Percentiles rank a stretch among this genome's conserved stretches.
phyloP scores from a whole-genome alignment of 139 green algal genomes.

The Zygnema circumcarinatum region DNA sequence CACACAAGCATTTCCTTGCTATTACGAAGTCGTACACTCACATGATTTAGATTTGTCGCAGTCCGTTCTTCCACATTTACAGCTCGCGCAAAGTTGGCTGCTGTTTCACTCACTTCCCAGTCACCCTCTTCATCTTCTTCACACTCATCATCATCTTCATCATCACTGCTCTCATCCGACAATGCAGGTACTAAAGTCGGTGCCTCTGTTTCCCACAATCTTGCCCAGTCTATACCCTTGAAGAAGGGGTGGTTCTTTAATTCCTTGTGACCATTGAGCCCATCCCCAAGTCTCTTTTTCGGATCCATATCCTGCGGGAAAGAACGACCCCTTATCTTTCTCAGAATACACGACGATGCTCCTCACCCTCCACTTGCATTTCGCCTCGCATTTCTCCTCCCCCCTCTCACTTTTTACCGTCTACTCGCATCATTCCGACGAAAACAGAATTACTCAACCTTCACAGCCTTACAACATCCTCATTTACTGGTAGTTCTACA shows the following conservation, averaged over 20 bases:
- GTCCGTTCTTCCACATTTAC: not conserved
- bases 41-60: not conserved
- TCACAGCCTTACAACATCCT: not conserved
- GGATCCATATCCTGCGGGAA: slow-evolving; percentile 37
- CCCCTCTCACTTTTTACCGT: not conserved
- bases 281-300: slow-evolving; percentile 33
- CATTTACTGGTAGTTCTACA: not conserved
- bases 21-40: not conserved
- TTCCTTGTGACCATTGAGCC: not conserved
- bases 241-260: slow-evolving; percentile 55
- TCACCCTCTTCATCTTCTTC: not conserved
- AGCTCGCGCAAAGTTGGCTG: not conserved
- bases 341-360: not conserved
- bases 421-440: not conserved
- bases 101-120: not conserved
- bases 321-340: no score
- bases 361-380: not conserved
- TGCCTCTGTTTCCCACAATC: not conserved
- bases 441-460: not conserved
- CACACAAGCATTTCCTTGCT: not conserved
- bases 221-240: slow-evolving; percentile 29
- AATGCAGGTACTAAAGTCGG: not conserved
- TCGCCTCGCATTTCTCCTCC: not conserved
- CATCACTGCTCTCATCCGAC: not conserved
- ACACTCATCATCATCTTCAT: not conserved